Evolutionary conservation across 257 asterid species (phyloP).

Genomic region (Solanum commersonii): DNA sequence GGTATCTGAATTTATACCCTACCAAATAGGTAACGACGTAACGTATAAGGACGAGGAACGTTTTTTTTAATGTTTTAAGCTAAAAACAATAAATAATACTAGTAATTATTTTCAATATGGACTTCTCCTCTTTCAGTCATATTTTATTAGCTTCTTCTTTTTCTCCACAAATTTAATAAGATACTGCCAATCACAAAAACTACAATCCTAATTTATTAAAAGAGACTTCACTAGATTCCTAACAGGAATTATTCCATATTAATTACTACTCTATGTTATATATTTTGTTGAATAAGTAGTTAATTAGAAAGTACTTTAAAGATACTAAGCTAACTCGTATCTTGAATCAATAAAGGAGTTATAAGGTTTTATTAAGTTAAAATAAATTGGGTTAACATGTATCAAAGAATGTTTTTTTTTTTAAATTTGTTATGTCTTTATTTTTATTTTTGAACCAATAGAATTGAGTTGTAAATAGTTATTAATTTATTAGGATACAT

Average conservation of each 20-base stretch:
- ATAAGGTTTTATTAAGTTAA: not conserved
- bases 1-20: not conserved
- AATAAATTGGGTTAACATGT: not conserved
- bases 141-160: not conserved
- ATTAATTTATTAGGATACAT: not conserved
- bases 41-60: not conserved
- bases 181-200: not conserved
- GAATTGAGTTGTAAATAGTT: not conserved
- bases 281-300: not conserved
- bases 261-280: not conserved
- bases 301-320: not conserved
- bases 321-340: not conserved
- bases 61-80: not conserved
- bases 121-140: not conserved
- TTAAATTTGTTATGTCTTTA: not conserved
- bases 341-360: not conserved
- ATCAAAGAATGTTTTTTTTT: not conserved
- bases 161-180: not conserved
- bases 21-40: not conserved
- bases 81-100: not conserved
- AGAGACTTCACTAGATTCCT: not conserved
- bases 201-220: not conserved
- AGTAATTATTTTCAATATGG: not conserved
- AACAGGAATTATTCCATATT: not conserved
- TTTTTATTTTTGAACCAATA: not conserved